phyloP scores from a whole-genome alignment of 495 filamentous ascomycete genomes.

The Neurospora intermedia region DNA sequence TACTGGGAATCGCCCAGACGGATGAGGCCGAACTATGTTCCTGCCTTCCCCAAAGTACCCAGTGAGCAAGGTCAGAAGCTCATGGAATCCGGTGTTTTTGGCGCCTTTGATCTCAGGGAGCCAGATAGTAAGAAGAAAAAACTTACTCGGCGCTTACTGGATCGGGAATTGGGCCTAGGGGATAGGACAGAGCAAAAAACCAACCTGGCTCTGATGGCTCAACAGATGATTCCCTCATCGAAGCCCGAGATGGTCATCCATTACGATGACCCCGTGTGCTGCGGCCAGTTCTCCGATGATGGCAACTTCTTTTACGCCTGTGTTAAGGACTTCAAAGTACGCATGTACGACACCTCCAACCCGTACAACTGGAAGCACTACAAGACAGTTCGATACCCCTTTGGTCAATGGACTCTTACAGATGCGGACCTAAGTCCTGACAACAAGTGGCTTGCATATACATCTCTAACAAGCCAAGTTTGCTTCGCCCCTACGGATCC shows the following conservation, averaged over 20 bases:
- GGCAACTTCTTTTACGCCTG: constrained; percentile 98
- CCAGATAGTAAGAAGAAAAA: constrained; percentile 45
- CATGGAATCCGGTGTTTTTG: constrained; percentile 74
- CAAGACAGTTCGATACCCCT: constrained; percentile 79
- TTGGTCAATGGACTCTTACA: constrained; percentile 89
- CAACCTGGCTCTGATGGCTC: constrained; percentile 49
- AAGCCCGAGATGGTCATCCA: constrained; percentile 81
- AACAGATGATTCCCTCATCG: constrained; percentile 58
- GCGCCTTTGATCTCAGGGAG: constrained; percentile 46
- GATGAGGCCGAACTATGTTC: constrained; percentile 25
- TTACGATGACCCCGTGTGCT: constrained; percentile 76
- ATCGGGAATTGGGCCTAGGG: constrained; percentile 66
- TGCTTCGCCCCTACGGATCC: constrained; percentile 84
- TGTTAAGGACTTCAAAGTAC: constrained; percentile 83
- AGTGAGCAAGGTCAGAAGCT: constrained; percentile 63
- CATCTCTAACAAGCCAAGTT: constrained; percentile 70
- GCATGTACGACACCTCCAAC: constrained; percentile 96
- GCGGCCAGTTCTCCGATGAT: constrained; percentile 91
- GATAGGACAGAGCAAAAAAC: constrained; percentile 39
- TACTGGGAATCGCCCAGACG: constrained; percentile 5
- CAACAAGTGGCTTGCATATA: constrained; percentile 82
- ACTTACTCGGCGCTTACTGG: constrained; percentile 57
- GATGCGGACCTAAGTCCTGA: constrained; percentile 89
- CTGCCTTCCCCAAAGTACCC: constrained; percentile 61
- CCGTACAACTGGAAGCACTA: constrained; percentile 94